phyloP scores from a whole-genome alignment of 2,329 filamentous ascomycete species.

The Thermothelomyces thermophilus region DNA sequence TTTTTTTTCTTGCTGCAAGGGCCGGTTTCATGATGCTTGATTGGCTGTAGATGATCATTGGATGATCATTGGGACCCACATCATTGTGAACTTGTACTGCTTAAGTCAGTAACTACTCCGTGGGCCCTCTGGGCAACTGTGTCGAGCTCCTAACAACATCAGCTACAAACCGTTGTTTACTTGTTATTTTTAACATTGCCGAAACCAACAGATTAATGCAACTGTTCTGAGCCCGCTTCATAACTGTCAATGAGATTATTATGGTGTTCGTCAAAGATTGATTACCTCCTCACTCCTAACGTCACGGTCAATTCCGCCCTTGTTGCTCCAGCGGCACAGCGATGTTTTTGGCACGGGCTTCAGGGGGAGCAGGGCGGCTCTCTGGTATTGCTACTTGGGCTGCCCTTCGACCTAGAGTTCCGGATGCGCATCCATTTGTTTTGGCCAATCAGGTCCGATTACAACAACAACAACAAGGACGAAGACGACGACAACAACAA shows the following conservation, averaged over 20 bases:
- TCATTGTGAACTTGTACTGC: too few relatives aligned
- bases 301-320: background rate
- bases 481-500: background rate
- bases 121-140: too few relatives aligned
- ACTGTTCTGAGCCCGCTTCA: too few relatives aligned
- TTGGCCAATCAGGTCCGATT: background rate
- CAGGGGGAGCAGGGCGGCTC: background rate
- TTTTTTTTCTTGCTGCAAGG: background rate
- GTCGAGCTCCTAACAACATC: too few relatives aligned
- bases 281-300: too few relatives aligned
- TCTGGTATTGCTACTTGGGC: background rate
- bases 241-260: too few relatives aligned
- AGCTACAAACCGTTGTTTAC: background rate
- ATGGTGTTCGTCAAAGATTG: too few relatives aligned
- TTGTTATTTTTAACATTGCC: too few relatives aligned
- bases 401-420: background rate
- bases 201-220: too few relatives aligned
- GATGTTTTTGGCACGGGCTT: slow-evolving; percentile 7
- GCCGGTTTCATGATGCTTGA: background rate
- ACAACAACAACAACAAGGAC: background rate
- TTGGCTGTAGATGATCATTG: background rate
- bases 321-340: background rate
- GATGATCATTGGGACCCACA: background rate
- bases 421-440: background rate
- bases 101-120: too few relatives aligned